Base-by-base conservation (phyloP, 2,329 filamentous ascomycete genomes). In the Macrophomina tecta region DNA sequence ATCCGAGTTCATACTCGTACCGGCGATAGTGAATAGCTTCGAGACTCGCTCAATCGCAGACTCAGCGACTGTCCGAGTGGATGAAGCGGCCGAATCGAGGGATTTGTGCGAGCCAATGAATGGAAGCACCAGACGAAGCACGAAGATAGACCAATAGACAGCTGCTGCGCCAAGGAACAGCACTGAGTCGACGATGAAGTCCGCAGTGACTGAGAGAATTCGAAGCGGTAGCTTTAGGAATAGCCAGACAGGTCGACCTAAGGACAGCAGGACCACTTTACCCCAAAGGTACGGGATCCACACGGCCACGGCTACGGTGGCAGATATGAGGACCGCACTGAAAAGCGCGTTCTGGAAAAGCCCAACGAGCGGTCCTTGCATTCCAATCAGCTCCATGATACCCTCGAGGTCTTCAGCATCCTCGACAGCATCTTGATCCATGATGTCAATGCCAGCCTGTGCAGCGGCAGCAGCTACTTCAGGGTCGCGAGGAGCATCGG, bases 261-360 rank as follows among this genome's bases (percentile, higher is more conserved):
- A 77, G 60, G 94, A 83, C 75, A 94, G 89, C 51, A 98, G 84
- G 4, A 92, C 89, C 32, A 97, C 83, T 70, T 97, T 94, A 14
- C 95, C 95, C 74, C 93, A 89, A 65, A 97, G 90, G 79, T 98
- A 99, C 0, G 95, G 95, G 62, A 97, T 81, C 81, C 95, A 97
- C 52, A 98, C 88, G 62, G 93, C 94, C 67, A 91, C 82, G 63
- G 93, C 90, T 49, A 99, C 89, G 14, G 94, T 97, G 62, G 94
- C 87, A 0, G 92, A 91, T 14, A 99, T 93, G 34, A 99, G 85
- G 53, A 98, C 90, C 7, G 91, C 90, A 76, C 94, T 97, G 78
- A 99, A 99, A 16, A 97, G 89, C 65, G 92, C 93, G 72, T 99
- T 99, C 74, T 99, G 95, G 71, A 98, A 89, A 5, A 99, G 85